Base-by-base conservation (phyloP, 1,139 yeast genomes). In the Yamadazyma dushanensis region DNA sequence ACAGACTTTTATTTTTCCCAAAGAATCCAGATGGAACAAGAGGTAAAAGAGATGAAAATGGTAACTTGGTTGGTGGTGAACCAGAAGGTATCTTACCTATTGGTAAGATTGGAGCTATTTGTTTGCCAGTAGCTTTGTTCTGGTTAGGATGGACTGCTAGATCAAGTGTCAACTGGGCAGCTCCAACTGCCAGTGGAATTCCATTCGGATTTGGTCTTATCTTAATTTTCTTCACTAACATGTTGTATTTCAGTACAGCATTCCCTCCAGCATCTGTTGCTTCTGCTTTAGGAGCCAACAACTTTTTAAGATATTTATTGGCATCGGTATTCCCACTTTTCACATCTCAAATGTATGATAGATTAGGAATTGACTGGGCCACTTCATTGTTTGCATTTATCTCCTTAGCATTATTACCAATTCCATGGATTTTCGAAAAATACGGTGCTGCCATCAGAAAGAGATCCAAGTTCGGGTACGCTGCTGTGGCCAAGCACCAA, bases 121-220 rank as follows among this genome's bases (percentile, higher is more conserved):
- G 78, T 16, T 63, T 85, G 43, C 90, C 90, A 13, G 66, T 80
- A 30, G 73, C 87, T 0, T 66, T 85, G 40, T 85, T 86, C 59
- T 85, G 94, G 94, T 68, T 84, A 41, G 95, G 83, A 10, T 85
- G 95, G 95, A 73, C 90, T 3, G 76, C 87, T 5, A 73, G 76
- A 51, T 32, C 36, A 5, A 43, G 63, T n/a, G 77, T 84, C 20
- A 94, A 85, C 57, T 87, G 94, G 94, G 79, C 84, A 66, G 83
- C 79, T 11, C 89, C 95, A 9, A 69, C 81, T 29, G 76, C 84
- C 21, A 80, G 92, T 1, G 89, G 88, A 45, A 71, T 79, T 26
- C 83, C 89, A 26, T 84, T 84, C 53, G 90, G 92, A 1, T 80
- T 80, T 52, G 87, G 92, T 2, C 67, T 83, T 43, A 75, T 84